Evolutionary conservation across 441 rosid genomes (phyloP), one percentile per base, ranked within the genome.

Genomic region (Adansonia madagascariensis): DNA sequence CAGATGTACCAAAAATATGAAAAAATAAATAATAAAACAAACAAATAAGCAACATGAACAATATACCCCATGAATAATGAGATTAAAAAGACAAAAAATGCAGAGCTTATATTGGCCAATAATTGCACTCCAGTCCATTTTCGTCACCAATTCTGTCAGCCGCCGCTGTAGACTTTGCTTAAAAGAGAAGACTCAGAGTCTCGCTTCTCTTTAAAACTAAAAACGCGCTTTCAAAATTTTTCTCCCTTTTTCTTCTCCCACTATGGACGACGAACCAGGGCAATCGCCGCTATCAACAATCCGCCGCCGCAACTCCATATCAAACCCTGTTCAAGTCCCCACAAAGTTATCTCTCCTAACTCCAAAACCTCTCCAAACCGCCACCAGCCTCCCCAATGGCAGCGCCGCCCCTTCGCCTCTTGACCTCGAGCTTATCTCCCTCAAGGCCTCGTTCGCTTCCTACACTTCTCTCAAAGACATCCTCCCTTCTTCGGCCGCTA

Each of bases 381-480:
- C 87, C 64, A 73, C 84, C 76, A 84, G 83, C 68, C 81, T 82
- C 81, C 80, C 85, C 4, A 64, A 79, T 78, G 81, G 82, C 71
- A 5, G 41, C 18, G 62, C 71, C 46, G 50, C 86, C 15, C 56
- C 79, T 7, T 73, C 82, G 0, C 46, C 85, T 1, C 79, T 79
- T 7, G 85, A 85, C 81, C 80, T 88, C 44, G 89, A 90, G 46
- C 85, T 85, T 72, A 49, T 75, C 81, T 79, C 94, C 8, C 52
- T 84, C 35, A 80, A 86, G 56, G 75, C 90, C 31, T 43, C 88
- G 7, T 73, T 75, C 66, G 74, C 84, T 11, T 74, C 89, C 11
- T 94, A 95, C 82, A 95, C 92, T 71, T 93, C 98, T 46, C 89
- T 94, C 80, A 85, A 81, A 79, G 98, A 94, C 80, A 75, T 94